Conservation (phyloP, 202 grass and related monocot species). For the Bolboschoenoplectus hybrid region DNA sequence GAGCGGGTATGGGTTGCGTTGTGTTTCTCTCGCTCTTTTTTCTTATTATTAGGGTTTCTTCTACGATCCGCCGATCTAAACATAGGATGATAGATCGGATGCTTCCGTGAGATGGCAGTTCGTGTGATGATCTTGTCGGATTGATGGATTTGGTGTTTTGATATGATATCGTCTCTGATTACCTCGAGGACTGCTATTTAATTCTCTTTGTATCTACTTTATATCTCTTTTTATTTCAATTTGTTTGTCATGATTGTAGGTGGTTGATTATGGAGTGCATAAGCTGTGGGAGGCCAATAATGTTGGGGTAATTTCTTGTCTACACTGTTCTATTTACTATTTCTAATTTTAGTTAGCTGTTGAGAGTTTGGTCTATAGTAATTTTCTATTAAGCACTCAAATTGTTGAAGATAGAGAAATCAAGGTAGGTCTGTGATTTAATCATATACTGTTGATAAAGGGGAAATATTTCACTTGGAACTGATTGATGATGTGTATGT, state of each 20-base stretch:
- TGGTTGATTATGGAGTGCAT: constrained; percentile 56
- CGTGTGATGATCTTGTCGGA: neutral
- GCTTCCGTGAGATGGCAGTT: neutral
- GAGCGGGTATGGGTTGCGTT: constrained; percentile 35
- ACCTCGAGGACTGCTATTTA: neutral
- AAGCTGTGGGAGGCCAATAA: constrained; percentile 57
- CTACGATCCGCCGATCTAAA: constrained; percentile 13
- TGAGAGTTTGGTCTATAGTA: neutral
- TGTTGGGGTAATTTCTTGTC: constrained; percentile 45
- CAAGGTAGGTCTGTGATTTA: neutral
- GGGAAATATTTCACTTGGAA: neutral
- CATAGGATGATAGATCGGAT: constrained; percentile 29
- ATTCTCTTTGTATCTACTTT: neutral
- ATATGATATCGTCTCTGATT: neutral
- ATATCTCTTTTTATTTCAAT: neutral
- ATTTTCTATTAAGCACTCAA: neutral
- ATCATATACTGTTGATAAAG: neutral
- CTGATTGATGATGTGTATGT: too few relatives aligned
- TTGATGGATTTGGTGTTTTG: neutral
- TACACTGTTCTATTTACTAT: neutral
- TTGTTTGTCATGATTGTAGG: constrained; percentile 21
- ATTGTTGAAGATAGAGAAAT: neutral
- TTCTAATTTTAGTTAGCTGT: neutral
- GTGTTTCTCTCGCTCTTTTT: neutral
- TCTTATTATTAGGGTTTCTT: neutral